phyloP scores from a whole-genome alignment of 495 filamentous ascomycete species.

The Neurospora tetraspora region DNA sequence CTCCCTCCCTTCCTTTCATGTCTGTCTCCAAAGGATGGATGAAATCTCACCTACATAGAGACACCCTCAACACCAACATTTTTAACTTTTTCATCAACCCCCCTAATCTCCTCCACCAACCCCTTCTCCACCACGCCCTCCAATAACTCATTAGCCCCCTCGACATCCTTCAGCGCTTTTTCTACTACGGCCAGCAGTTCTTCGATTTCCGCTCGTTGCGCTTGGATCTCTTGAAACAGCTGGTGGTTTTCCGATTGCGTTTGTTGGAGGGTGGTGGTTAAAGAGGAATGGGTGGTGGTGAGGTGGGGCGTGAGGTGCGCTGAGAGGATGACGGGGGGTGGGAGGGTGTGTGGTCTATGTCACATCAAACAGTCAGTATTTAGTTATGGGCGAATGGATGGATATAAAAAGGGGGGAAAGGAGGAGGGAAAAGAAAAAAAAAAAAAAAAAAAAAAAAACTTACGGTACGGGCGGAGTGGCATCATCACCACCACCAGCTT shows the following conservation, averaged over 20 bases:
- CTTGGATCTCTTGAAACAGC: conserved; percentile 50
- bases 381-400: no score
- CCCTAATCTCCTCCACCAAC: conserved; percentile 36
- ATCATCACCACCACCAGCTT: conserved; percentile 18
- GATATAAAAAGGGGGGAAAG: no score
- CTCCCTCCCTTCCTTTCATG: no score
- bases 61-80: conserved; percentile 7
- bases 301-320: conserved; percentile 67
- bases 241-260: conserved; percentile 54
- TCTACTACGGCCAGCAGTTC: conserved; percentile 54
- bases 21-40: no score
- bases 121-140: conserved; percentile 32
- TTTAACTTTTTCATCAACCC: conserved; percentile 35
- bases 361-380: no score
- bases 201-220: conserved; percentile 67
- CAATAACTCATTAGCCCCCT: conserved; percentile 46
- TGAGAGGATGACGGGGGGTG: conserved; percentile 51
- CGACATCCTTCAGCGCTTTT: conserved; percentile 57
- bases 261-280: conserved; percentile 51
- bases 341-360: conserved; percentile 71
- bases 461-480: conserved; percentile 34
- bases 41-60: no score
- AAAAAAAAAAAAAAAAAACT: conserved; percentile 16
- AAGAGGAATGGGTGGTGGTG: conserved; percentile 44
- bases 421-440: neutral